Evolutionary conservation across 2,329 filamentous ascomycete genomes (phyloP).

Genomic region (Xylariomycetidae sp.): DNA sequence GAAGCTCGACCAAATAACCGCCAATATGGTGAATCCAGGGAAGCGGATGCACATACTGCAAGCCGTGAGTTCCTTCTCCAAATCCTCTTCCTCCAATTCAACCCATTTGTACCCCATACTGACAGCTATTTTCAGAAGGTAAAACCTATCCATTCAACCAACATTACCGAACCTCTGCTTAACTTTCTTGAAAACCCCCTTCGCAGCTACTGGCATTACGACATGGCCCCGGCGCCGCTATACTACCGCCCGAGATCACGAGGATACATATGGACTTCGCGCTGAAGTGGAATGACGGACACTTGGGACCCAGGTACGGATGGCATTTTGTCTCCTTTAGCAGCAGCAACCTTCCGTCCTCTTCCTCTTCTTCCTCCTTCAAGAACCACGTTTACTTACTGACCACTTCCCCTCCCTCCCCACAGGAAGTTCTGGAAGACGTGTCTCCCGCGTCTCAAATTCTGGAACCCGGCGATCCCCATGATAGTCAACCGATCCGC

Average conservation of each 20-base stretch:
- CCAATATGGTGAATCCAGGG: conserved; percentile 31
- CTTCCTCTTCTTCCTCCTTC: not conserved
- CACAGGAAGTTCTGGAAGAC: conserved; percentile 82
- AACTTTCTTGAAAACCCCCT: too few species aligned
- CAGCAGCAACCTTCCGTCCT: too few species aligned
- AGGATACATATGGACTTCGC: conserved; percentile 73
- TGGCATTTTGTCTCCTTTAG: too few species aligned
- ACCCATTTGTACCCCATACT: too few species aligned
- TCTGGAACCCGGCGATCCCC: conserved; percentile 79
- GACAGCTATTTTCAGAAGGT: conserved; percentile 25
- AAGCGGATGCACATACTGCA: conserved; percentile 30
- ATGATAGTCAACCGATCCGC: conserved; percentile 74
- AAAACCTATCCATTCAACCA: too few species aligned
- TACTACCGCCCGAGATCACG: conserved; percentile 71
- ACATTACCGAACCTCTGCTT: too few species aligned
- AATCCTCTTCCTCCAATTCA: not conserved
- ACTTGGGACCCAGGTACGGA: conserved; percentile 70
- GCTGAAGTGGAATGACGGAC: conserved; percentile 55
- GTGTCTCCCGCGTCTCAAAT: conserved; percentile 83
- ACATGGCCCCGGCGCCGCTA: conserved; percentile 76
- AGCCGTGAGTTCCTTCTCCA: conserved; percentile 19
- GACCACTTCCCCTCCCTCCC: conserved; percentile 15
- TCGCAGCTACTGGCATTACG: conserved; percentile 45
- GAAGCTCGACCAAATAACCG: conserved; percentile 19
- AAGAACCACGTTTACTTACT: conserved; percentile 1